These are phyloP conservation scores for Microcyclosporella mali DNA, from an alignment of 2,329 filamentous ascomycete genomes.

Conservation along the genomic window DNA sequence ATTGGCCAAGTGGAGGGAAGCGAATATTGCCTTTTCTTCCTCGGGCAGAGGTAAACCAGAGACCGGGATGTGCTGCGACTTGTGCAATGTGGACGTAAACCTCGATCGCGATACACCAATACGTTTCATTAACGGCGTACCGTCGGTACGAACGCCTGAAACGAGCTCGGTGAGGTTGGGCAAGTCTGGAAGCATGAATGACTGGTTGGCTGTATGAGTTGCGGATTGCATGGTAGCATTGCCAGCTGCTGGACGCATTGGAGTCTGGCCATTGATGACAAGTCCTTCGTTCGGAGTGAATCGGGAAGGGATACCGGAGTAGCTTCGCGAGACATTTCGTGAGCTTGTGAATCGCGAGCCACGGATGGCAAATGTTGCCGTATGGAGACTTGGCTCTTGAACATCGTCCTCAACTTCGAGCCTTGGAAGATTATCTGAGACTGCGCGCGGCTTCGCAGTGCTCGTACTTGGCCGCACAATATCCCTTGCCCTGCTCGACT, in stretches of 20 bases:
- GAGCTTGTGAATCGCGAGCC: conserved; percentile 50
- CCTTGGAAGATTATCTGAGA: conserved; percentile 53
- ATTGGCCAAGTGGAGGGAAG: conserved; percentile 53
- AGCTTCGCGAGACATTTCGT: conserved; percentile 18
- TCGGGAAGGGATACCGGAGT: conserved; percentile 13
- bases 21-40: conserved; percentile 58
- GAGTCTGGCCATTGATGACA: conserved; percentile 14
- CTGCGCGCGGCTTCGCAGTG: conserved; percentile 38
- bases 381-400: conserved; percentile 35
- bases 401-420: conserved; percentile 49
- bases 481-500: conserved; percentile 31
- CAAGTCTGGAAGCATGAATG: conserved; percentile 56
- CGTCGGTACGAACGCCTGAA: conserved; percentile 52
- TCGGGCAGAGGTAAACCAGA: conserved; percentile 52
- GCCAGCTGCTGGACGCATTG: conserved; percentile 22
- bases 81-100: conserved; percentile 45
- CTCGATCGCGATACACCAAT: conserved; percentile 47
- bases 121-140: conserved; percentile 51
- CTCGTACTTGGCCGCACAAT: conserved; percentile 24
- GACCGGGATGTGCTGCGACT: conserved; percentile 41
- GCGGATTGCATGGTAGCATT: conserved; percentile 35
- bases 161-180: conserved; percentile 57
- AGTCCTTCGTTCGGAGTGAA: conserved; percentile 16
- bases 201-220: conserved; percentile 47
- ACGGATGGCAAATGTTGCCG: conserved; percentile 38